Evolutionary conservation across 2,329 filamentous ascomycete species (phyloP), one percentile per base, ranked within the genome.

Genomic region (Claviceps sp.): DNA sequence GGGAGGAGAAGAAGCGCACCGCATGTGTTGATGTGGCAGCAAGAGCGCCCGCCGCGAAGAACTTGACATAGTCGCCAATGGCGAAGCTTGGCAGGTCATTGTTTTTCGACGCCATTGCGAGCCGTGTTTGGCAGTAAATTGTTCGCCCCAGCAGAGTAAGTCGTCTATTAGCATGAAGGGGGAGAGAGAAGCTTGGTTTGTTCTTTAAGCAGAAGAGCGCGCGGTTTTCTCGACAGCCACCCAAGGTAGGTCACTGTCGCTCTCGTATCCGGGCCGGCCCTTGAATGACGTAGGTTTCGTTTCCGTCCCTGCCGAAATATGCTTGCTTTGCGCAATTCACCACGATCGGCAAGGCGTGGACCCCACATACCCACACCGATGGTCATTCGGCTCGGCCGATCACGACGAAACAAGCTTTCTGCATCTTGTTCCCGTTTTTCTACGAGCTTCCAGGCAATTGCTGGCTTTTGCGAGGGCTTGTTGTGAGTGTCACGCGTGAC

Each of bases 1-100:
- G 3, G 8, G 30, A 11, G 9, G 30, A 34, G 30, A 30, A 30
- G 26, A 34, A 13, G 60, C 72, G 58, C 67, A 75, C 74, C 37
- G 70, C 74, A 57, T 77, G 74, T 2, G 74, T 77, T 16, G 69
- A 63, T 1, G 74, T 77, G 11, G 74, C 74, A 34, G 74, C 74
- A 30, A 77, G 69, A 30, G 74, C 74, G 53, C 74, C 74, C 4
- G 74, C 74, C 45, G 70, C 65, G 57, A 77, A 77, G 70, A 77
- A 77, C 54, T 77, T 77, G 63, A 64, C 62, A 64, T 77, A 77
- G 56, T 77, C 74, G 55, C 61, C 54, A 4, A 62, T 47, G 37
- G 62, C 61, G 52, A 77, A 77, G 52, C 61, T 64, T 46, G 68
- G 72, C 20, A 70, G 58, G 50, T 69, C 63, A 18, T 60, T 58